Evolutionary conservation across 1,284 basidiomycete genomes (phyloP), one percentile per base, ranked within the genome.

Genomic region (Malassezia arunalokei): DNA sequence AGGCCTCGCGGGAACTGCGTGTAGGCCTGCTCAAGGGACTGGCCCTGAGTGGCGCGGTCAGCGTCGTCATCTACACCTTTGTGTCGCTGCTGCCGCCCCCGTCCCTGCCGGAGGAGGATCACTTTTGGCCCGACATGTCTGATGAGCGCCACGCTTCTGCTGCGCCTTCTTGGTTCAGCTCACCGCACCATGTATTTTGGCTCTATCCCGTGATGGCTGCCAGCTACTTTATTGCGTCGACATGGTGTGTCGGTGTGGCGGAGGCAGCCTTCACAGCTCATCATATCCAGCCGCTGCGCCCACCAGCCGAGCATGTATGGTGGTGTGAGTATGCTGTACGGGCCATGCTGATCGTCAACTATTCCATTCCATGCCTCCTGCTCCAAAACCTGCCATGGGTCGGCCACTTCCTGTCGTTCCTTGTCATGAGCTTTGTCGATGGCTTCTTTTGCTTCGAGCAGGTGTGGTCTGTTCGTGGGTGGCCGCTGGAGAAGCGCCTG

Each of bases 381-480:
- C 62, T 69, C 5, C 56, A 59, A 6, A 54, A 49, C 32, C 54
- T 71, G 8, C 69, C 69, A 1, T 62, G 58, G 46, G n/a, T 69
- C 8, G 69, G 69, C 0, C 58, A 54, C 9, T 33, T 45, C 6
- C 49, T 68, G 1, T 59, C 65, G 3, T 71, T 73, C 59, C 39
- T 66, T 14, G 62, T 66, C 53, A 68, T 70, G 67, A 57, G 54
- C 40, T 52, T 71, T 24, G 60, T 71, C 35, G 70, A 73, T 43
- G 68, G 64, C 28, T 73, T 64, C 54, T 73, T 71, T 62, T 71
- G 69, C 59, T 73, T 71, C 41, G 70, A 73, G 49, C 67, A 65
- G 33, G 62, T 62, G 3, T 69, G 69, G 68, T 58, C 59, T 40
- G 65, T 64, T 8, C 59, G 66, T 29, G 70, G 70, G 12, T 65